Conservation (phyloP, 768 basidiomycete species). For the Lactarius psammicola region DNA sequence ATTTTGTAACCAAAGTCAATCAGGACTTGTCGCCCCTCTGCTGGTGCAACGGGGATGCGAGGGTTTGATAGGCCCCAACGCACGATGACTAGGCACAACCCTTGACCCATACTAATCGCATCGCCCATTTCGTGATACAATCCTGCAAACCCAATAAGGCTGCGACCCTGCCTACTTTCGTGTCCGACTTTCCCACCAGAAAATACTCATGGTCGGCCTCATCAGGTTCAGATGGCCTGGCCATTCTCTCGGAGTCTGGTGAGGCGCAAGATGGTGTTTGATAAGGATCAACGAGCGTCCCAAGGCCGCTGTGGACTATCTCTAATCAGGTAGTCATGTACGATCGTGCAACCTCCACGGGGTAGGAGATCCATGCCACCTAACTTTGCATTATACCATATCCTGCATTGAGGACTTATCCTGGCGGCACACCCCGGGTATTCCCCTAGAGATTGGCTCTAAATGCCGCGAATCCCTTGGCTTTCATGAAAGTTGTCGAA, state of each 20-base stretch:
- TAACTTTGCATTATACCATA: conserved; percentile 10
- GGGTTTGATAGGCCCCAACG: conserved; percentile 2
- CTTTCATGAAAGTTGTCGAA: conserved; percentile 3
- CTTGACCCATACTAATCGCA: conserved; percentile 4
- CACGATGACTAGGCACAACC: conserved; percentile 3
- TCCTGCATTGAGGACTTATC: conserved; percentile 4
- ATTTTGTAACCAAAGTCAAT: conserved; percentile 12
- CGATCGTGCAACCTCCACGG: conserved; percentile 5
- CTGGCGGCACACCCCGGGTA: conserved; percentile 10
- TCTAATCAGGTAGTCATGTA: conserved; percentile 7
- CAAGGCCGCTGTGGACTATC: not conserved
- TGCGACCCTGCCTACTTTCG: conserved; percentile 5
- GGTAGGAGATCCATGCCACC: conserved; percentile 3
- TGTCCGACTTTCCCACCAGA: conserved; percentile 16
- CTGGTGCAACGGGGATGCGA: conserved; percentile 5
- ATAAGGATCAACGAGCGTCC: conserved; percentile 20
- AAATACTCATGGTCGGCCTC: conserved; percentile 10
- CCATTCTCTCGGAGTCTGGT: conserved; percentile 16
- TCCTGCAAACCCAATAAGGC: conserved; percentile 19
- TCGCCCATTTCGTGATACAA: conserved; percentile 6
- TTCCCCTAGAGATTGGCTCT: not conserved
- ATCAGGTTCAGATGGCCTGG: not conserved
- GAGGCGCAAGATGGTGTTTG: conserved; percentile 6
- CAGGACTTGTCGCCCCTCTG: conserved; percentile 14
- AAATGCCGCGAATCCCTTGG: not conserved